These are phyloP conservation scores for Epichloe aotearoae DNA, from an alignment of 2,329 filamentous ascomycete genomes.

Conservation along the genomic window DNA sequence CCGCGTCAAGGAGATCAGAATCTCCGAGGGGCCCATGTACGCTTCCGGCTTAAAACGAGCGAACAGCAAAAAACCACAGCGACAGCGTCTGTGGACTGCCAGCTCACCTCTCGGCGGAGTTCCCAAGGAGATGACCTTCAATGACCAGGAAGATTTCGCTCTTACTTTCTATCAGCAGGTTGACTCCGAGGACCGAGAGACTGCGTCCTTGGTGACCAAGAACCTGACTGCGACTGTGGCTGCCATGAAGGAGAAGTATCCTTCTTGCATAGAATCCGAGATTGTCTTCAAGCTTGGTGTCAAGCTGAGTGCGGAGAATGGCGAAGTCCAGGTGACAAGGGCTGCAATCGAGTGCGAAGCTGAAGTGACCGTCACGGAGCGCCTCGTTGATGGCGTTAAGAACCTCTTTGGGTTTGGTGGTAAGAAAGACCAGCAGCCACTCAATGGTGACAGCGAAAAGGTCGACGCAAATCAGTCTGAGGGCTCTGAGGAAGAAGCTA, in stretches of 20 bases:
- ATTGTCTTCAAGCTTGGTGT: constrained; percentile 71
- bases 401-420: constrained; percentile 82
- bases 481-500: constrained; percentile 25
- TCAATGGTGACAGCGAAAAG: constrained; percentile 52
- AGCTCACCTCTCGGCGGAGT: constrained; percentile 61
- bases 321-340: constrained; percentile 64
- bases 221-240: constrained; percentile 80
- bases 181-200: constrained; percentile 42
- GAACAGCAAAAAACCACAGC: constrained; percentile 51
- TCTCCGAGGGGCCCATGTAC: constrained; percentile 65
- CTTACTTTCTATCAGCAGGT: constrained; percentile 70
- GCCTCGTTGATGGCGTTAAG: constrained; percentile 87
- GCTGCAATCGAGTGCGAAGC: constrained; percentile 78
- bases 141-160: constrained; percentile 68
- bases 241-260: constrained; percentile 61
- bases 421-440: constrained; percentile 70
- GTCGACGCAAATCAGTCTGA: constrained; percentile 21
- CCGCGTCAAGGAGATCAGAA: constrained; percentile 91
- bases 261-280: constrained; percentile 58
- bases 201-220: constrained; percentile 57
- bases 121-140: constrained; percentile 73
- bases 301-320: constrained; percentile 57
- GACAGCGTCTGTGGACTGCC: constrained; percentile 73
- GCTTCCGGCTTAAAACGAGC: constrained; percentile 64
- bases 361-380: constrained; percentile 58